Conservation (phyloP, 108 stramenopile species). For the Nannochloropsis gaditana region DNA sequence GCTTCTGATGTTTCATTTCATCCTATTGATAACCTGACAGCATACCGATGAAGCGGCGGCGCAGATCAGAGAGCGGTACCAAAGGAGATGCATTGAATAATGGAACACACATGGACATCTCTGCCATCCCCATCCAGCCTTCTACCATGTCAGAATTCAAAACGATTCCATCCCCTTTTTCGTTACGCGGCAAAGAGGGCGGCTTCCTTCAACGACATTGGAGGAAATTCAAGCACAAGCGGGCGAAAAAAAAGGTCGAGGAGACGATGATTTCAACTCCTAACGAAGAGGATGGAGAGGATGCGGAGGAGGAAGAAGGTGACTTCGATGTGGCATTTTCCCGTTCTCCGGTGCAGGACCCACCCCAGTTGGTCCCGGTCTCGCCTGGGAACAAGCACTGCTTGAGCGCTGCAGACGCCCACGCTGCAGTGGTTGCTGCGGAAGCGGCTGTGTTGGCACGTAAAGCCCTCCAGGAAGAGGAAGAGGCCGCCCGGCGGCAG, state of each 20-base stretch:
- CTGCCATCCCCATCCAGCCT: no score
- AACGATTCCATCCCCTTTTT: no score
- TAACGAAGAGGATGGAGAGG: constrained; percentile 5
- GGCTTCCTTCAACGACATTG: constrained; percentile 8
- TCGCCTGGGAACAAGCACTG: no score
- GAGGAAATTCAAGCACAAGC: neutral
- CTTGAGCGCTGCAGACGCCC: neutral
- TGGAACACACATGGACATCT: no score
- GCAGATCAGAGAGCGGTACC: no score
- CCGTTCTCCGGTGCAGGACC: neutral
- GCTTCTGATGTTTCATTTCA: no score
- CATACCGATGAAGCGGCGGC: no score
- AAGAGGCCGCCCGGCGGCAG: neutral
- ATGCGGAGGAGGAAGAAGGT: neutral
- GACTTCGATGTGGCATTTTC: neutral
- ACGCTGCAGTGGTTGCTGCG: neutral
- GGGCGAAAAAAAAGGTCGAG: neutral
- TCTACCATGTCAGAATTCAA: no score
- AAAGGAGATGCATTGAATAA: no score
- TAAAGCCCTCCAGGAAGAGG: neutral
- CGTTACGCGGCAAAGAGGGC: neutral
- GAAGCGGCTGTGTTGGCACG: neutral
- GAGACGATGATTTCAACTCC: neutral
- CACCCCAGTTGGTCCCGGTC: no score
- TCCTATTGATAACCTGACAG: no score